Percentiles rank a stretch among this genome's conserved stretches.
phyloP scores from a whole-genome alignment of 2,329 filamentous ascomycete genomes.

The Atkinsonella hypoxylon region DNA sequence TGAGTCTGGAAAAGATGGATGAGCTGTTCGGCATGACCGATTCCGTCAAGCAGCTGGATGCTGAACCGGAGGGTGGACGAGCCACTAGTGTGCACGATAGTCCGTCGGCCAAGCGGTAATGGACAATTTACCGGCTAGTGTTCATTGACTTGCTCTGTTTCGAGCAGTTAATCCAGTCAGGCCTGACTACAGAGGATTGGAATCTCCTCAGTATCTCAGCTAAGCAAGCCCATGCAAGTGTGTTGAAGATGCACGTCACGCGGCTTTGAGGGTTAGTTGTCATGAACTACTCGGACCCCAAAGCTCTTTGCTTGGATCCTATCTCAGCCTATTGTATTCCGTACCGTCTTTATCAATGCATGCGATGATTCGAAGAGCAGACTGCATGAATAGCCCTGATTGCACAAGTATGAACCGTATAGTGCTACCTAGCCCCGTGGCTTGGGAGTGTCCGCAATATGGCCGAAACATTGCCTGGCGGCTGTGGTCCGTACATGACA shows the following conservation, averaged over 20 bases:
- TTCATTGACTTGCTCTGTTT: not conserved
- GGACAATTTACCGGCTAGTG: not conserved
- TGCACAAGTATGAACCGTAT: too few relatives aligned
- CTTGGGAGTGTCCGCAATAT: not conserved
- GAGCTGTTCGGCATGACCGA: conserved; percentile 52
- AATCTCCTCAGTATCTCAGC: too few relatives aligned
- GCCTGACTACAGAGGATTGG: not conserved
- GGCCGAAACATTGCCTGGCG: not conserved
- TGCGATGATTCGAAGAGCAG: too few relatives aligned
- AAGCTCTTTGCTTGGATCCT: too few relatives aligned
- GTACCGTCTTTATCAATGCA: too few relatives aligned
- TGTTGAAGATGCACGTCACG: too few relatives aligned
- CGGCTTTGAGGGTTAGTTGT: not conserved
- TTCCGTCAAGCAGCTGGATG: conserved; percentile 17
- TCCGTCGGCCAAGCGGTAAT: conserved; percentile 7
- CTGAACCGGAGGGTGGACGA: conserved; percentile 18
- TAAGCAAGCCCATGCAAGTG: too few relatives aligned
- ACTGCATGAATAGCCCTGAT: too few relatives aligned
- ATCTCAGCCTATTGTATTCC: too few relatives aligned
- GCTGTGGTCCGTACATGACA: not conserved
- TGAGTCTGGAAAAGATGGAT: conserved; percentile 52
- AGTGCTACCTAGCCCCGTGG: not conserved
- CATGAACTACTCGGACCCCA: not conserved
- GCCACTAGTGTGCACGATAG: conserved; percentile 16
- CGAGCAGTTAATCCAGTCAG: not conserved